phyloP scores from a whole-genome alignment of 1,284 basidiomycete genomes.

The Vanrija sp. region DNA sequence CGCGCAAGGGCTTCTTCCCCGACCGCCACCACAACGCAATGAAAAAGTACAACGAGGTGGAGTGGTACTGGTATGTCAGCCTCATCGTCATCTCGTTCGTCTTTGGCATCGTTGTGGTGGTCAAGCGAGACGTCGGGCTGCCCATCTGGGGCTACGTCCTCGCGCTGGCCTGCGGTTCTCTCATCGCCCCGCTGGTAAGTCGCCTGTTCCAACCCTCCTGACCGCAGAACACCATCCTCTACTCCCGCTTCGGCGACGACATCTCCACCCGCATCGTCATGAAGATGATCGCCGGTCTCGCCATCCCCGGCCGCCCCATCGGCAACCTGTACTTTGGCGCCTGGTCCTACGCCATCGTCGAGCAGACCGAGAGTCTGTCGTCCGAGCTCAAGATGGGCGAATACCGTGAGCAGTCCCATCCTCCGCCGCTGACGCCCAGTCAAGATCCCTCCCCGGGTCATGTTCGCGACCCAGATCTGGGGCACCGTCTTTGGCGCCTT shows the following conservation, averaged over 20 bases:
- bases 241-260: slow-evolving; percentile 21
- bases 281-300: slow-evolving; percentile 23
- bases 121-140: slow-evolving; percentile 21
- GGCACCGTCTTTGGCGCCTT: slow-evolving; percentile 30
- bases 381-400: slow-evolving; percentile 24
- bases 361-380: slow-evolving; percentile 16
- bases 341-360: slow-evolving; percentile 22
- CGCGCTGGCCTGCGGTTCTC: slow-evolving; percentile 17
- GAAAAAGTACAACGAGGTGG: slow-evolving; percentile 35
- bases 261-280: slow-evolving; percentile 22
- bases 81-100: slow-evolving; percentile 19
- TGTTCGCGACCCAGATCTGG: slow-evolving; percentile 23
- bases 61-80: slow-evolving; percentile 31
- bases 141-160: slow-evolving; percentile 21
- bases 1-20: slow-evolving; percentile 52
- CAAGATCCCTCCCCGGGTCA: slow-evolving; percentile 29
- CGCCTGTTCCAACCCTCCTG: too few relatives aligned
- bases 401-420: slow-evolving; percentile 1
- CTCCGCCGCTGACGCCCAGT: slow-evolving; percentile 9
- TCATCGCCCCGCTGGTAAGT: slow-evolving; percentile 20
- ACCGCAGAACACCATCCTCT: slow-evolving; percentile 16
- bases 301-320: slow-evolving; percentile 23
- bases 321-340: slow-evolving; percentile 27
- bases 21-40: slow-evolving; percentile 57
- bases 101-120: slow-evolving; percentile 22